Evolutionary conservation across 768 basidiomycete genomes (phyloP).

Genomic region (Tubosaeta sp.): DNA sequence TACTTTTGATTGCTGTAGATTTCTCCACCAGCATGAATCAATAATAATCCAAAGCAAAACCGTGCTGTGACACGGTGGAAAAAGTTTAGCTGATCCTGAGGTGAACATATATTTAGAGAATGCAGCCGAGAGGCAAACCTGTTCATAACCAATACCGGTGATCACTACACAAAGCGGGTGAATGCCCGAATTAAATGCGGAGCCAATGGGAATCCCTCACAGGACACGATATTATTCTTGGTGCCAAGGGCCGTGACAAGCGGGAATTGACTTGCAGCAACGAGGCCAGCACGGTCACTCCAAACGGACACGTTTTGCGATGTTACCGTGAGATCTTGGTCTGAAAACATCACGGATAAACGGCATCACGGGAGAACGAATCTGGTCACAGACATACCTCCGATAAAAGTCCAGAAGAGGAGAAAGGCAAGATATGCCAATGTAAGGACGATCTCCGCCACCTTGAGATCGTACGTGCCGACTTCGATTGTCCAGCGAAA

Average conservation of each 20-base stretch:
- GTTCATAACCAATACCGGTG: constrained; percentile 27
- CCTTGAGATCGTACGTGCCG: constrained; percentile 35
- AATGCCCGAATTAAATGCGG: neutral
- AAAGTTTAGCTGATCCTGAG: constrained; percentile 31
- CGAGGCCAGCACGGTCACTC: constrained; percentile 26
- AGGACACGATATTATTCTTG: constrained; percentile 46
- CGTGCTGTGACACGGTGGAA: constrained; percentile 50
- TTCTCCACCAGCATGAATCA: constrained; percentile 41
- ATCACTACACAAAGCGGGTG: constrained; percentile 13
- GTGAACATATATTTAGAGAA: constrained; percentile 2
- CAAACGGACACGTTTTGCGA: constrained; percentile 19
- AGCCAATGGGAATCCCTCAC: constrained; percentile 16
- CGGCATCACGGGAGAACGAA: neutral
- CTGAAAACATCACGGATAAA: constrained; percentile 6
- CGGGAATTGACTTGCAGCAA: constrained; percentile 38
- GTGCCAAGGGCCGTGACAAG: constrained; percentile 44
- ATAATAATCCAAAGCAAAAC: constrained; percentile 41
- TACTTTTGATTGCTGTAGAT: constrained; percentile 7
- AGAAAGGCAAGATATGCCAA: constrained; percentile 42
- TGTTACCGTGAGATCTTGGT: neutral
- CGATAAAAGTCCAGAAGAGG: constrained; percentile 40
- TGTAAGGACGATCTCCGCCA: constrained; percentile 46
- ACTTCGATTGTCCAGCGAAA: constrained; percentile 48
- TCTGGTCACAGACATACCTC: constrained; percentile 35
- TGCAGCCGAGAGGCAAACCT: constrained; percentile 6